Percentiles rank a stretch among this genome's conserved stretches.
These are phyloP conservation scores for Polymyxa betae DNA, from an alignment of 208 protist genomes.

Conservation along the genomic window DNA sequence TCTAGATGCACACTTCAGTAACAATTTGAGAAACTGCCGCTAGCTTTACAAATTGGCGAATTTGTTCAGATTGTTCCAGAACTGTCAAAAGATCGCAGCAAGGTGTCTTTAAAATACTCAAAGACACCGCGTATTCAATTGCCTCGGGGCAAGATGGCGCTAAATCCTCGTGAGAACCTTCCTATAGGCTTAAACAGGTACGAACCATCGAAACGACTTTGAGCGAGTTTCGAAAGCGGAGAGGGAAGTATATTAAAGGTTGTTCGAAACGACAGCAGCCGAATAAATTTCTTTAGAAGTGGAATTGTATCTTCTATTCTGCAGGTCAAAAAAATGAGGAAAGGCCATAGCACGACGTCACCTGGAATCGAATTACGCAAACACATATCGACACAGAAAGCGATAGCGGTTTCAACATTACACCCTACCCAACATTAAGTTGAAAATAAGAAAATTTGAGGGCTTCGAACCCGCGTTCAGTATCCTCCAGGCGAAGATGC, in stretches of 20 bases:
- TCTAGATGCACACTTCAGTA: not conserved
- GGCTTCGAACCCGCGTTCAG: not conserved
- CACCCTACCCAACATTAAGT: not conserved
- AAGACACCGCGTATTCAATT: not conserved
- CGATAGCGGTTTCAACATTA: not conserved
- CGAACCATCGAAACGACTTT: too few species aligned
- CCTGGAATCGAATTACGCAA: not conserved
- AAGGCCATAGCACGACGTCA: not conserved
- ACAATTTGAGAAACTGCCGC: not conserved
- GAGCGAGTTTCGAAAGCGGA: not conserved
- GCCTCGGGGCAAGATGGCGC: not conserved
- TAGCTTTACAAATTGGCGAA: slow-evolving; percentile 11
- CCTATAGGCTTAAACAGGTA: too few species aligned
- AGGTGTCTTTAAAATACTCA: slow-evolving; percentile 26
- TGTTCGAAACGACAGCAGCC: slow-evolving; percentile 29
- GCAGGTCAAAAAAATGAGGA: not conserved
- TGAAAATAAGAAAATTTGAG: not conserved
- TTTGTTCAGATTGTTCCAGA: not conserved
- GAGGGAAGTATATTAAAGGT: not conserved
- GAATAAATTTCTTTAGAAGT: slow-evolving; percentile 12
- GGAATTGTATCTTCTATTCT: not conserved
- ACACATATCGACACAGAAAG: slow-evolving; percentile 40
- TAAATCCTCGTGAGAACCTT: too few species aligned
- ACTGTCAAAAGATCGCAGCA: not conserved
- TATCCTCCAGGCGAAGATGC: slow-evolving; percentile 18